These are phyloP conservation scores for Yamadazyma diddensiae DNA, from an alignment of 1,139 yeast genomes.

Conservation along the genomic window DNA sequence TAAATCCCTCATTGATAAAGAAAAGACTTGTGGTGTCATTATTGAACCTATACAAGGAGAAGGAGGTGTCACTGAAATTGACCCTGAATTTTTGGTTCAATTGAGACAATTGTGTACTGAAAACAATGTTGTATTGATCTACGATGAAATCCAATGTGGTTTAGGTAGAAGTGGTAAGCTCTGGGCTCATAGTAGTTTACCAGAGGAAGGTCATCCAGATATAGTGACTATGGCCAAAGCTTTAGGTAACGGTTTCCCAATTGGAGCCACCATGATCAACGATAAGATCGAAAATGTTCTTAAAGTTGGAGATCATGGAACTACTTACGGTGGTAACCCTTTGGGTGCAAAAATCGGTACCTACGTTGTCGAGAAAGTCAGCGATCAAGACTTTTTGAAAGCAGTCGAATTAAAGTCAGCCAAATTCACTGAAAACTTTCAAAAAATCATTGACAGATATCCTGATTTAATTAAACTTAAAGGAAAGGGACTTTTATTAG, in stretches of 20 bases:
- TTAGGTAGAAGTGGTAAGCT: slow-evolving; percentile 87
- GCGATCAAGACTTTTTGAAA: slow-evolving; percentile 56
- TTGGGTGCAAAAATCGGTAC: slow-evolving; percentile 80
- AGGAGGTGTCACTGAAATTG: slow-evolving; percentile 82
- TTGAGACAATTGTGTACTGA: slow-evolving; percentile 67
- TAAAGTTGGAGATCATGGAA: slow-evolving; percentile 94
- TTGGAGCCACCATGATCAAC: slow-evolving; percentile 88
- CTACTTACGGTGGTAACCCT: slow-evolving; percentile 98
- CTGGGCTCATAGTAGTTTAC: slow-evolving; percentile 86
- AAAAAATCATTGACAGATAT: slow-evolving; percentile 49
- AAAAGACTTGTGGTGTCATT: slow-evolving; percentile 86
- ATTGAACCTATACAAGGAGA: slow-evolving; percentile 98
- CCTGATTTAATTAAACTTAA: slow-evolving; percentile 68
- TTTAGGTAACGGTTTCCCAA: slow-evolving; percentile 95
- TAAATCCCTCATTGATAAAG: slow-evolving; percentile 51
- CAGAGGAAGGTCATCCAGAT: slow-evolving; percentile 85
- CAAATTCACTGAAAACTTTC: slow-evolving; percentile 49
- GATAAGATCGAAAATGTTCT: slow-evolving; percentile 71
- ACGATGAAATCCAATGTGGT: slow-evolving; percentile 97
- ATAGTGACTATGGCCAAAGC: slow-evolving; percentile 94
- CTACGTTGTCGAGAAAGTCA: slow-evolving; percentile 67
- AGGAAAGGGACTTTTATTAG: slow-evolving; percentile 86
- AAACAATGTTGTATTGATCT: slow-evolving; percentile 74
- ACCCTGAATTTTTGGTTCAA: slow-evolving; percentile 59
- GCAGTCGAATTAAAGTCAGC: slow-evolving; percentile 60